phyloP scores from a whole-genome alignment of 306 rosid species.

The Dalbergia cultrata region DNA sequence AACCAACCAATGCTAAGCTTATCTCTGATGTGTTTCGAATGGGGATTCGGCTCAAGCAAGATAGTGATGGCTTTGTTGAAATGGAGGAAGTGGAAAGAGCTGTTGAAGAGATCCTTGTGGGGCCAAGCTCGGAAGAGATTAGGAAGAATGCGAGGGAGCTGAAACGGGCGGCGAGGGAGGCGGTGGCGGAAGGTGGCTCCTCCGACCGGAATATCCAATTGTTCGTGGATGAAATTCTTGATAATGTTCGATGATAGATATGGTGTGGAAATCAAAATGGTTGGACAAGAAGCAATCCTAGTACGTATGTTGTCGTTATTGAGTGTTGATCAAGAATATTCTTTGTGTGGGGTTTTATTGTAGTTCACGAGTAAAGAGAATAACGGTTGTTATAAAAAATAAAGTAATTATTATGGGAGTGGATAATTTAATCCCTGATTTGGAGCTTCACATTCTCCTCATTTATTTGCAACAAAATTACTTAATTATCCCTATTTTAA shows the following conservation, averaged over 20 bases:
- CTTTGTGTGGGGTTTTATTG: neutral
- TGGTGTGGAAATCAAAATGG: neutral
- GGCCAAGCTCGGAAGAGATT: slow-evolving; percentile 37
- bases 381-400: no score
- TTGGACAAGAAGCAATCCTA: neutral
- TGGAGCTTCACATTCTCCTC: no score
- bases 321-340: neutral
- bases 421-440: no score
- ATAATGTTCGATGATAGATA: neutral
- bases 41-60: slow-evolving; percentile 52
- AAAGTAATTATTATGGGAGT: no score
- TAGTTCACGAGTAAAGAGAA: neutral
- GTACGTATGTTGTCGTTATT: neutral
- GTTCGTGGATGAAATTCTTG: slow-evolving; percentile 54
- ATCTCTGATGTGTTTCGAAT: slow-evolving; percentile 48
- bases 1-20: slow-evolving; percentile 66
- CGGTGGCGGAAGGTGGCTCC: slow-evolving; percentile 53
- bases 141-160: slow-evolving; percentile 41
- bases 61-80: slow-evolving; percentile 45
- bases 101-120: slow-evolving; percentile 44
- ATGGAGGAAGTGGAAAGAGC: slow-evolving; percentile 53
- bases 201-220: slow-evolving; percentile 55
- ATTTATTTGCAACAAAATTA: no score
- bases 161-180: slow-evolving; percentile 53
- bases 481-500: no score